Evolutionary conservation across 768 basidiomycete genomes (phyloP), one percentile per base, ranked within the genome.

Genomic region (Rubroboletus satanas): DNA sequence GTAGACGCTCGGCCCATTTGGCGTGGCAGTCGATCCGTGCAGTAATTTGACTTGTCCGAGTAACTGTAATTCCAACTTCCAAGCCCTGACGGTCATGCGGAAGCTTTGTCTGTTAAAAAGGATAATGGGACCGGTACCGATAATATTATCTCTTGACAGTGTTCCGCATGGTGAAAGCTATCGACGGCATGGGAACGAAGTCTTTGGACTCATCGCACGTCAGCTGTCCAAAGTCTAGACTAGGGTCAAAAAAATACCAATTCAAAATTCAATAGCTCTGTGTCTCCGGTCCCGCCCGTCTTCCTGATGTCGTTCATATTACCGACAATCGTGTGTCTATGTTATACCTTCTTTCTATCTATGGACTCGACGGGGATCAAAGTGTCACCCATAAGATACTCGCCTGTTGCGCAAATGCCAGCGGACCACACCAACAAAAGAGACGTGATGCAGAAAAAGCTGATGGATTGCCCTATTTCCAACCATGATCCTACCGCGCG

Each of bases 401-500:
- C 90, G 37, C 91, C 91, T 5, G 79, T 73, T 0, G 81, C 81
- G 57, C 87, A 87, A 21, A 93, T 82, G 1, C 83, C 88, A 28
- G 86, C 88, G 1, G 87, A 86, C 83, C 88, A 93, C 5, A 90
- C 75, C 38, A 90, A 75, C 51, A 94, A 73, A 36, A 93, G 71
- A 1, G 89, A 91, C 1, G 88, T 83, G 56, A 93, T 90, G 61
- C 85, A 87, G 71, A 92, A 94, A 73, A 93, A 92, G 47, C 81
- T 90, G 67, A 94, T 92, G 0, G 89, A 85, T 64, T 90, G 88
- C 7, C 92, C 91, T 49, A 93, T 94, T 65, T 94, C 89, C 54
- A 93, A 74, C 92, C 92, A 94, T 4, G 88, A 90, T 0, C 92
- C 88, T 81, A 62, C 35, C 7, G 21, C 55, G 3, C 36, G 21